Base-by-base conservation (phyloP, 2,329 filamentous ascomycete species). In the Aspergillus neotritici region DNA sequence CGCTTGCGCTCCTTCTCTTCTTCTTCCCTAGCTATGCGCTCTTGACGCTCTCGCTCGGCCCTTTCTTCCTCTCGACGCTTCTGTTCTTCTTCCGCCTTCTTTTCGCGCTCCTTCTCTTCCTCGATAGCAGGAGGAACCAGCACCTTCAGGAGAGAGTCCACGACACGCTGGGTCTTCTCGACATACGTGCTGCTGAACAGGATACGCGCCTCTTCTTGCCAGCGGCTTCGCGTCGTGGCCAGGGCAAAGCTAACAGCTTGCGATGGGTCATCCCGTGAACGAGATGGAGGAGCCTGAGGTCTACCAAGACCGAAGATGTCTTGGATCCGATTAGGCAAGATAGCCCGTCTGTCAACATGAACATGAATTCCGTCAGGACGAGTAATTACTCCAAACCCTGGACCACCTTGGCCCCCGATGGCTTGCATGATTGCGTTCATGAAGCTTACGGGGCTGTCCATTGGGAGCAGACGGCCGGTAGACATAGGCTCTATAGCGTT, bases 201-300 rank as follows among this genome's bases (percentile, higher is more conserved):
- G 64, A 98, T 82, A 50, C 84, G 83, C 7, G 89, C 84, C 64
- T 97, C 94, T 60, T 96, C 88, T 60, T 86, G 80, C 84, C 94
- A 98, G 48, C 93, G 83, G 41, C 78, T 76, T 43, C 77, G 73
- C 1, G 93, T 97, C 7, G 79, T 75, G 31, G 81, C 79, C 7
- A 87, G 75, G 14, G 76, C 71, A 63, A 97, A 97, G 3, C 81
- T 73, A 17, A 90, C 83, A 10, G 87, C 84, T 54, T 86, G 83
- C n/a, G 79, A 74, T 29, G 71, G 71, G 47, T 75, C 73, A 41
- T 75, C 72, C 33, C 70, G 68, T 48, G 67, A 60, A 34, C 66
- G 60, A 49, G 61, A 49, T 33, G 60, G 55, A 44, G 61, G 46
- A 33, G 51, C 46, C 39, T 61, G 58, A 41, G 50, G 54, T 40